A percentile compares a stretch with the other conserved stretches of the same genome.
Conservation (phyloP, 1,284 basidiomycete genomes). For the Golubevia pallescens region DNA sequence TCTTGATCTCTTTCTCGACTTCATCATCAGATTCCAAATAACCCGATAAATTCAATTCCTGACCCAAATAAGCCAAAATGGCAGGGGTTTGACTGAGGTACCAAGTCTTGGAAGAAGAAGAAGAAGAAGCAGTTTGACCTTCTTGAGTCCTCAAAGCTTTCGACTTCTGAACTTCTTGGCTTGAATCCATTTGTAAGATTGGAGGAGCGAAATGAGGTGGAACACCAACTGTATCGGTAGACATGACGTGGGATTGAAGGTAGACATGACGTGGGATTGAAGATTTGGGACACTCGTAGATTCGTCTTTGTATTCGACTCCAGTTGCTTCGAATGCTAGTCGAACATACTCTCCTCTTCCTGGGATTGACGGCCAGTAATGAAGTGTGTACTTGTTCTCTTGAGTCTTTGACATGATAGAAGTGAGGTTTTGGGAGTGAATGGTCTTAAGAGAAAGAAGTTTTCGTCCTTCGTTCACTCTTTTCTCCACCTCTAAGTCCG, state of each 20-base stretch:
- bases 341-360: conserved; percentile 51
- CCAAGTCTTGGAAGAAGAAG: background rate
- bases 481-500: too few relatives aligned
- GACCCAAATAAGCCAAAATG: conserved; percentile 43
- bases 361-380: conserved; percentile 44
- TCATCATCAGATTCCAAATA: conserved; percentile 13
- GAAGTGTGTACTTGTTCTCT: background rate
- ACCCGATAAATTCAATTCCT: conserved; percentile 33
- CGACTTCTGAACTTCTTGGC: background rate
- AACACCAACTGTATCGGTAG: background rate
- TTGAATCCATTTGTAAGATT: conserved; percentile 27
- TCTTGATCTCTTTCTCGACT: conserved; percentile 21
- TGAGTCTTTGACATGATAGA: too few relatives aligned
- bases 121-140: conserved; percentile 4
- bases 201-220: conserved; percentile 45
- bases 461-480: too few relatives aligned
- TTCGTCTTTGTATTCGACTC: conserved; percentile 25
- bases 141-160: conserved; percentile 3
- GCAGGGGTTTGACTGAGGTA: conserved; percentile 50
- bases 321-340: conserved; percentile 37
- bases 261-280: too few relatives aligned
- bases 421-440: too few relatives aligned
- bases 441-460: too few relatives aligned
- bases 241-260: conserved; percentile 12
- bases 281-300: conserved; percentile 20